Conservation (phyloP, 176 grass and related monocot genomes). For the Echinochloa phyllopogon region DNA sequence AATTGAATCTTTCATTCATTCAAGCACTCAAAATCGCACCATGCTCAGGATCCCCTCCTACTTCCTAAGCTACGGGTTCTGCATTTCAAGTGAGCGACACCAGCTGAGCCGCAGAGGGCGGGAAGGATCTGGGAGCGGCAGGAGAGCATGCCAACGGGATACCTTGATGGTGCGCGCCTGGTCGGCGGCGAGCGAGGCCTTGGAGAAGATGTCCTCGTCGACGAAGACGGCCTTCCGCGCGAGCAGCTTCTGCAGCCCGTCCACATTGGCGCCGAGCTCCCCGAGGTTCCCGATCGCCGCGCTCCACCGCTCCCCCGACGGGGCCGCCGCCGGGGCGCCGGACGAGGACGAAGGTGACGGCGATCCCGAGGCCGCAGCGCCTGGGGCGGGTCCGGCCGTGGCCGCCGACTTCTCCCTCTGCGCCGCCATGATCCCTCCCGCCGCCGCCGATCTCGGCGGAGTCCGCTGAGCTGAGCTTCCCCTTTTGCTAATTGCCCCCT, state of each 20-base stretch:
- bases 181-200: slow-evolving; percentile 81
- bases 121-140: no score
- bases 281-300: slow-evolving; percentile 76
- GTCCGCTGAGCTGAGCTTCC: background rate
- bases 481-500: background rate
- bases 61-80: background rate
- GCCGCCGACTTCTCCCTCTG: slow-evolving; percentile 42
- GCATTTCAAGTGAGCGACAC: background rate
- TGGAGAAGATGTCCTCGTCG: slow-evolving; percentile 87
- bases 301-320: slow-evolving; percentile 63
- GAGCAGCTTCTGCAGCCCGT: slow-evolving; percentile 80
- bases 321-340: background rate
- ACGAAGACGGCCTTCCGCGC: slow-evolving; percentile 84
- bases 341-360: slow-evolving; percentile 14
- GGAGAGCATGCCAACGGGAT: background rate
- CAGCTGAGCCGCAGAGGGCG: no score
- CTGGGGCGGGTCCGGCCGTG: background rate
- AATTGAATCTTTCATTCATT: background rate
- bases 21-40: background rate
- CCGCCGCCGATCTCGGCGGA: slow-evolving; percentile 28
- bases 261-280: slow-evolving; percentile 75
- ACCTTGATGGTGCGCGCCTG: slow-evolving; percentile 93
- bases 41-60: background rate
- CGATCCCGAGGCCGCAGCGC: background rate
- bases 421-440: slow-evolving; percentile 34